Base-by-base conservation (phyloP, 2,329 filamentous ascomycete genomes). In the Alternaria brassicae region DNA sequence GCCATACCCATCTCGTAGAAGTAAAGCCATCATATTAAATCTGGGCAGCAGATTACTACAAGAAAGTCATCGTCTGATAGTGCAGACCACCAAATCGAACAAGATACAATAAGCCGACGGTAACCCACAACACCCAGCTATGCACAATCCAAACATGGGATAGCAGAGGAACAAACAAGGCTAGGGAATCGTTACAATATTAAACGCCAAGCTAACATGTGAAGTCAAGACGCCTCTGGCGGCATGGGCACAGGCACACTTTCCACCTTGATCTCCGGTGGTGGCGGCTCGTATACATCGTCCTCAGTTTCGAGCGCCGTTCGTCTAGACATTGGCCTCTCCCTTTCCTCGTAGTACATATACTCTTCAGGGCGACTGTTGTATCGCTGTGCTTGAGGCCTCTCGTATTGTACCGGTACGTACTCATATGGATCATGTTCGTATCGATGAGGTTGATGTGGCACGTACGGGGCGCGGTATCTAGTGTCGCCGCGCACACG, bases 321-420 rank as follows among this genome's bases (percentile, higher is more conserved):
- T 32, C 66, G 63, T 25, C 68, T 62, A 15, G 62, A 57, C 28
- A 63, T 61, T 28, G 61, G 62, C 39, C 67, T 62, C 37, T 73
- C 72, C 47, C 71, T 68, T 25, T 74, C 74, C 19, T 77, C 74
- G 30, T 75, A 73, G 37, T 75, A 75, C 27, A 75, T 62, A 44
- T 74, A 73, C 52, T 69, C 64, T 23, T 69, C 66, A 17, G 67
- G 56, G 2, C 65, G 67, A 49, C 65, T 68, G 19, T 69, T 69
- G 58, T 72, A 69, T 21, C 70, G 58, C 30, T 70, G 72, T 23
- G 68, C 59, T 12, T 61, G 65, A 4, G 69, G 68, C 4, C 71
- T 66, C 41, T 75, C 71, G 44, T 75, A 75, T 36, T 69, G 57
- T 12, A 74, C 56, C 30, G 70, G 66, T 34, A 73, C 61, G 44